Base-by-base conservation (phyloP, 1,139 yeast species). In the Kazachstania sp. region DNA sequence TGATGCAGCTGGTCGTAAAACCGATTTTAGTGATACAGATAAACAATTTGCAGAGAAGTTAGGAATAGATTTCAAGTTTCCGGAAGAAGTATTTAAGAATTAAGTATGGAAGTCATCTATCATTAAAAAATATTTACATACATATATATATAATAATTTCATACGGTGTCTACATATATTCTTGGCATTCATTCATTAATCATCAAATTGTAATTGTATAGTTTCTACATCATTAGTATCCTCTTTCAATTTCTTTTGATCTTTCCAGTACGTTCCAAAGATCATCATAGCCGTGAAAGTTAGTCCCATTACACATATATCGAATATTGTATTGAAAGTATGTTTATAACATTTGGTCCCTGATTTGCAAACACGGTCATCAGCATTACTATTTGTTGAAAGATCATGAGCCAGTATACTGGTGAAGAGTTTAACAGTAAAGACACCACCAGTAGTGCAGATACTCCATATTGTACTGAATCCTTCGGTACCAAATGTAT, bases 1-100 rank as follows among this genome's bases (percentile, higher is more conserved):
- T 4, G 98, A 92, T 69, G 97, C 97, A 0, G 97, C 97, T 7
- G 98, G 97, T 0, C 71, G 97, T 46, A 59, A 63, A 1, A 63
- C 60, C 0, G 97, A 90, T 63, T 83, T 81, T 62, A 84, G 90
- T 72, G 90, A 86, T 57, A 75, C 86, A 46, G 97, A 90, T 63
- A 65, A 65, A 53, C 59, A 52, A 49, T 87, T 90, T 71, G 96
- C 97, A 0, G 57, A 70, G 43, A 73, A 70, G 23, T 60, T 75
- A 1, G 76, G 77, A 0, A 43, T 88, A 2, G 55, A 58, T 36
- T 88, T 86, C 60, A 67, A 67, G 47, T 70, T 79, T 0, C 97
- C 97, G 0, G 97, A 90, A 59, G 80, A 81, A 49, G 72, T 70
- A 19, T 57, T 62, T 29, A 20, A 19, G 30, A 30, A 23, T 23